Evolutionary conservation across 2,329 filamentous ascomycete species (phyloP).

Genomic region (Alternaria triticina): DNA sequence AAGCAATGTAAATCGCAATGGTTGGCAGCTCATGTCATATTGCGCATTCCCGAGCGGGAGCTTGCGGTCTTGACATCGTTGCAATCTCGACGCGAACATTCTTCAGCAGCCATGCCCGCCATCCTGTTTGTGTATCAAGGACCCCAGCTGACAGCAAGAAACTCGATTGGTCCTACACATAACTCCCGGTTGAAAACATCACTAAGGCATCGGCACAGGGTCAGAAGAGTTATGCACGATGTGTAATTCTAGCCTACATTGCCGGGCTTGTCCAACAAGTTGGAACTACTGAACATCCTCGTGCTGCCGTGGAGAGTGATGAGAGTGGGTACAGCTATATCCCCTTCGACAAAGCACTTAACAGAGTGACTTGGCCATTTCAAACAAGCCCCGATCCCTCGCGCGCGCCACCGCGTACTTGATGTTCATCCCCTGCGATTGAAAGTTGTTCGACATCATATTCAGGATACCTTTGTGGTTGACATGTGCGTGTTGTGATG

Average conservation of each 20-base stretch:
- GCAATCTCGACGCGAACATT: background rate
- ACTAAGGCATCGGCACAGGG: background rate
- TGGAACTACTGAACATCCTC: background rate
- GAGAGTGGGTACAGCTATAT: background rate
- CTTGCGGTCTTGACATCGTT: background rate
- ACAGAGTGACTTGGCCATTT: background rate
- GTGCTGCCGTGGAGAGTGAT: background rate
- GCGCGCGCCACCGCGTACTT: background rate
- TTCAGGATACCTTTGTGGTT: background rate
- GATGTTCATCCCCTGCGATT: background rate
- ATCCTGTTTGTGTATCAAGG: background rate
- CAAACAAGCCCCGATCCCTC: background rate
- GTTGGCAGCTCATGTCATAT: background rate
- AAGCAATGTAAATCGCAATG: background rate
- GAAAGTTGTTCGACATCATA: background rate
- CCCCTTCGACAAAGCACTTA: background rate
- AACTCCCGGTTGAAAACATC: background rate
- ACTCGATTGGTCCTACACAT: background rate
- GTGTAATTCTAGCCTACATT: background rate
- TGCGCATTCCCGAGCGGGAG: background rate
- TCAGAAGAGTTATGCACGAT: background rate
- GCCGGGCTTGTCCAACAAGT: background rate
- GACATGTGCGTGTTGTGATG: too few species aligned
- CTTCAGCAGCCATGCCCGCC: background rate
- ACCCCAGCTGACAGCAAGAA: background rate